A percentile compares a stretch with the other conserved stretches of the same genome.
Evolutionary conservation across 2,329 filamentous ascomycete genomes (phyloP).

Genomic region (Colletotrichum sp.): DNA sequence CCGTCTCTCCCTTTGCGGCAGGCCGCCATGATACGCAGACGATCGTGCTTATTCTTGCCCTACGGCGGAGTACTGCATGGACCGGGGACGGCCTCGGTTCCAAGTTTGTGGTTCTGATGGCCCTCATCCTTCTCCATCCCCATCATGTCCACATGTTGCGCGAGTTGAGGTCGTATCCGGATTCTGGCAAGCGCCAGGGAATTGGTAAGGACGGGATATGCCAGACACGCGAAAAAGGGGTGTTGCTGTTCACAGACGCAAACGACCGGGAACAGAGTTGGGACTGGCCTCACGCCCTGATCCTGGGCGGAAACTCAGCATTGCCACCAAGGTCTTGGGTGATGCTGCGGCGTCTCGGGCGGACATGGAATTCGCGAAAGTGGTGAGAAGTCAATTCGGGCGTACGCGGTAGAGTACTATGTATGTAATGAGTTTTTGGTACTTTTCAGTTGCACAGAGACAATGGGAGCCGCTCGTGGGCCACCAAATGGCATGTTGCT

Average conservation of each 20-base stretch:
- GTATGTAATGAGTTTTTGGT: not conserved
- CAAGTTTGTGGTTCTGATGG: not conserved
- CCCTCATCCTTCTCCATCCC: not conserved
- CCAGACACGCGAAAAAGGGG: not conserved
- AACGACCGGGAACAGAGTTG: not conserved
- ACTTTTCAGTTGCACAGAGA: not conserved
- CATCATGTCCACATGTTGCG: not conserved
- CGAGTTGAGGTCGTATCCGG: slow-evolving; percentile 4
- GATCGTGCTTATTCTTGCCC: slow-evolving; percentile 20
- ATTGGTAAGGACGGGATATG: not conserved
- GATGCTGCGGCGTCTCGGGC: not conserved
- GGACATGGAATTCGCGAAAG: not conserved
- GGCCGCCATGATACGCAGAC: not conserved
- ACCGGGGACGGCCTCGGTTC: not conserved
- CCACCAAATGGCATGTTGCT: not conserved
- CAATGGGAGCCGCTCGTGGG: not conserved
- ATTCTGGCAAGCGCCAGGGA: not conserved
- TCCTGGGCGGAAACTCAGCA: not conserved
- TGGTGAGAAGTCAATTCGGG: not conserved
- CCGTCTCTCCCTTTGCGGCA: not conserved
- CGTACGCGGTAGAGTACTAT: not conserved
- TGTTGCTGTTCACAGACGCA: not conserved
- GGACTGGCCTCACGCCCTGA: not conserved
- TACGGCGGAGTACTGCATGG: not conserved
- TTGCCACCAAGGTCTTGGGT: slow-evolving; percentile 1